Conservation (phyloP, 1,139 yeast genomes). For the Yamadazyma atmosphaerica region DNA sequence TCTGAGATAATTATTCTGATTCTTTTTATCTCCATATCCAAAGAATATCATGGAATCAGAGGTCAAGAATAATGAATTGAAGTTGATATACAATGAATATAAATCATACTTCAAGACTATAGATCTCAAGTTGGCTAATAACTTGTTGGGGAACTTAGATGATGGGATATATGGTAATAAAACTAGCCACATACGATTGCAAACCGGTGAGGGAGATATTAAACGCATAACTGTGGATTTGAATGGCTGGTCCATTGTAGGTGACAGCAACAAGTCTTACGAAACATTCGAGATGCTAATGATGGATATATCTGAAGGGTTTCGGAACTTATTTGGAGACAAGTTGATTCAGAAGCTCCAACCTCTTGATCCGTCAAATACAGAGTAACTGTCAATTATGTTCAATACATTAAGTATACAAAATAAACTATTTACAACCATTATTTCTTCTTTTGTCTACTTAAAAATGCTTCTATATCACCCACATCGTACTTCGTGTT, state of each 20-base stretch:
- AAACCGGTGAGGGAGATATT: slow-evolving; percentile 9
- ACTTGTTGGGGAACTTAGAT: slow-evolving; percentile 4
- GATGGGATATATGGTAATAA: slow-evolving; percentile 9
- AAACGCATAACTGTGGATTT: slow-evolving; percentile 29
- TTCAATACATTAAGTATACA: neutral
- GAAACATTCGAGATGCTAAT: slow-evolving; percentile 51
- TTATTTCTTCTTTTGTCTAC: slow-evolving; percentile 17
- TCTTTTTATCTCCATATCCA: too few relatives aligned
- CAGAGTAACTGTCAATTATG: neutral
- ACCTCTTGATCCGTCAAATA: neutral
- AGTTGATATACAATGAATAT: slow-evolving; percentile 28
- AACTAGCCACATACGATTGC: slow-evolving; percentile 11
- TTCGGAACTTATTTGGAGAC: slow-evolving; percentile 31
- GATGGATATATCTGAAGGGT: slow-evolving; percentile 36
- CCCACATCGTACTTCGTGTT: slow-evolving; percentile 81
- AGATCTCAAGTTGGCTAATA: slow-evolving; percentile 14
- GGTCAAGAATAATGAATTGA: slow-evolving; percentile 25
- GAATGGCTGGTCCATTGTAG: slow-evolving; percentile 35
- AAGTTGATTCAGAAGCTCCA: slow-evolving; percentile 24
- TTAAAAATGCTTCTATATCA: slow-evolving; percentile 57
- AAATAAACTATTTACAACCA: slow-evolving; percentile 3
- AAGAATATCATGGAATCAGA: slow-evolving; percentile 22
- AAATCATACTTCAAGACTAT: slow-evolving; percentile 25
- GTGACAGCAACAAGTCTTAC: slow-evolving; percentile 17
- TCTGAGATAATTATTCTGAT: too few relatives aligned